Conservation (phyloP, 768 basidiomycete genomes). For the Rhodosporidiobolus odoratus region DNA sequence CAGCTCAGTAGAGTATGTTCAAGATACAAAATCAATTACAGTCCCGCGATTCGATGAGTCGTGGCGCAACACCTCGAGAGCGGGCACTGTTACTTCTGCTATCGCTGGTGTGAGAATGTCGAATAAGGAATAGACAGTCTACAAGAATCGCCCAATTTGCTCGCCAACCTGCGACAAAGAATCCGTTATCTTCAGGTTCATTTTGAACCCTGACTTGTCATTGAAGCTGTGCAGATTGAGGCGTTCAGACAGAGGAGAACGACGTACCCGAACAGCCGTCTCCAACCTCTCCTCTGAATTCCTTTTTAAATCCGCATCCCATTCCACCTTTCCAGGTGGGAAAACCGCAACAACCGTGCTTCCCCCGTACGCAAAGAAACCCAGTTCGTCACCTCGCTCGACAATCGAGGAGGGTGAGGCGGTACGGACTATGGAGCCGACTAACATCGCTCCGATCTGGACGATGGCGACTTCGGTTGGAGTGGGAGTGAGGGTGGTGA, state of each 20-base stretch:
- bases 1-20: no score
- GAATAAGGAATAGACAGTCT: neutral
- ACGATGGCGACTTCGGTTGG: constrained; percentile 13
- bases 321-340: constrained; percentile 73
- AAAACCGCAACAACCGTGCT: constrained; percentile 70
- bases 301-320: constrained; percentile 86
- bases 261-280: constrained; percentile 24
- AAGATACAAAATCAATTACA: no score
- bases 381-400: constrained; percentile 74
- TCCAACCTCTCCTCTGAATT: constrained; percentile 70
- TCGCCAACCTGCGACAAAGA: constrained; percentile 10
- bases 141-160: constrained; percentile 5
- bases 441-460: constrained; percentile 78
- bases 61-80: neutral
- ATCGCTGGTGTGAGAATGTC: neutral
- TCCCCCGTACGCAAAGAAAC: constrained; percentile 64
- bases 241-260: neutral
- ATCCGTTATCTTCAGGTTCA: neutral
- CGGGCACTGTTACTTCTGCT: neutral
- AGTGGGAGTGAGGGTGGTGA: neutral
- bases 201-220: no score
- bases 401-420: constrained; percentile 72
- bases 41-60: no score
- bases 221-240: no score
- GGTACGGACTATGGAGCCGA: constrained; percentile 78